Percentiles rank a stretch among this genome's conserved stretches.
These are phyloP conservation scores for Uromyces viciae-fabae DNA, from an alignment of 1,284 basidiomycete genomes.

Conservation along the genomic window DNA sequence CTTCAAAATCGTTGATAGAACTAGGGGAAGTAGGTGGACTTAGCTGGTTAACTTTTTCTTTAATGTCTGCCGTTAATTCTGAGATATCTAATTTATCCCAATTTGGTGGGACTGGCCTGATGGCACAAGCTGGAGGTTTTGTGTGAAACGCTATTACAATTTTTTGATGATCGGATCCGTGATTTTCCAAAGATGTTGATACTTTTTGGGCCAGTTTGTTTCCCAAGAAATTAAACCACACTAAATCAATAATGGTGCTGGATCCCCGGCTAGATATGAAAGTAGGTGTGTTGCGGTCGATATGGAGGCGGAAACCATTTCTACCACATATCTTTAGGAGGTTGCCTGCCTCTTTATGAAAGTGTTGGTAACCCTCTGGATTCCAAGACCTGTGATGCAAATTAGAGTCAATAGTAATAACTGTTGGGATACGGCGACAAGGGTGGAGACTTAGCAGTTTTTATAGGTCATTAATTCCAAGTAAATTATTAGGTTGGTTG, in stretches of 20 bases:
- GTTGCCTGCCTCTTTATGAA: background rate
- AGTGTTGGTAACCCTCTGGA: background rate
- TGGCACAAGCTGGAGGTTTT: background rate
- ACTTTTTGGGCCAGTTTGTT: background rate
- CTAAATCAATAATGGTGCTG: conserved; percentile 9
- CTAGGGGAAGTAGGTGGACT: background rate
- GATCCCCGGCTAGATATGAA: background rate
- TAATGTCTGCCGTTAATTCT: background rate
- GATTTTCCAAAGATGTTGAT: background rate
- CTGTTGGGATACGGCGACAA: background rate
- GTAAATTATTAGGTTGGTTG: background rate
- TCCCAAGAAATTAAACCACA: background rate
- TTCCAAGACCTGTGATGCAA: conserved; percentile 26
- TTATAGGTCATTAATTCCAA: background rate
- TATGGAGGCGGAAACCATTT: background rate
- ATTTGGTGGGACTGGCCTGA: background rate
- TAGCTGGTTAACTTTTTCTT: background rate
- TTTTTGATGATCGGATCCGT: conserved; percentile 24
- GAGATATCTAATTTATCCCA: background rate
- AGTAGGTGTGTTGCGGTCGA: background rate
- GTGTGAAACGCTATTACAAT: background rate
- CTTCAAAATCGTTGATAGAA: background rate
- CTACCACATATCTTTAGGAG: background rate
- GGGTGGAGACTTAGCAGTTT: background rate
- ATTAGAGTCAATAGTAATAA: conserved; percentile 10